These are phyloP conservation scores for Candida endomychidarum DNA, from an alignment of 805 yeast genomes.

Conservation along the genomic window DNA sequence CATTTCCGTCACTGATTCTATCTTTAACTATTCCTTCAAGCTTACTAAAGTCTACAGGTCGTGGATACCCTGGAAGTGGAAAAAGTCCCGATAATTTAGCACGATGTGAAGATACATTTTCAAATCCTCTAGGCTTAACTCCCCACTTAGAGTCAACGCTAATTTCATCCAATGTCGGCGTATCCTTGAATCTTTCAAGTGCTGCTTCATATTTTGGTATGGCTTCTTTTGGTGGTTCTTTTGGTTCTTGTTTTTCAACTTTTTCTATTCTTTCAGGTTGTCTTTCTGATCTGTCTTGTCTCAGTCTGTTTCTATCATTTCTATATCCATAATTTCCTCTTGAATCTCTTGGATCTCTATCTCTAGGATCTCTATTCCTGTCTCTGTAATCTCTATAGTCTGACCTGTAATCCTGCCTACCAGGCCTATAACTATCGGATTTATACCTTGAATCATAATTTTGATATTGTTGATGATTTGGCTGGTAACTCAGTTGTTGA, in stretches of 20 bases:
- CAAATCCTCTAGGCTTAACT: slow-evolving; percentile 67
- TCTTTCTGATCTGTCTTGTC: too few relatives aligned
- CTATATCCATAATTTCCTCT: too few relatives aligned
- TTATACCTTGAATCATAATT: neutral
- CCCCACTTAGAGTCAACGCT: slow-evolving; percentile 66
- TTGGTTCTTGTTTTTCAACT: slow-evolving; percentile 3
- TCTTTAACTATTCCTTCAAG: slow-evolving; percentile 39
- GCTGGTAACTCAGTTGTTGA: slow-evolving; percentile 1
- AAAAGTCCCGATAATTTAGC: slow-evolving; percentile 81
- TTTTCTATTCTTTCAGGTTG: too few relatives aligned
- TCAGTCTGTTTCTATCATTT: slow-evolving; percentile 8
- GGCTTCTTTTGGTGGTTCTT: slow-evolving; percentile 17
- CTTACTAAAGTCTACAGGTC: slow-evolving; percentile 44
- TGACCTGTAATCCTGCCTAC: neutral
- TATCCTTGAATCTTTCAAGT: slow-evolving; percentile 36
- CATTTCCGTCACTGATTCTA: slow-evolving; percentile 28
- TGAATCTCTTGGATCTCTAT: too few relatives aligned
- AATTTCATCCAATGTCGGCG: slow-evolving; percentile 52
- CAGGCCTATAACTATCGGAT: slow-evolving; percentile 1
- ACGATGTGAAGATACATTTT: slow-evolving; percentile 67
- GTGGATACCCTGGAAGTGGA: slow-evolving; percentile 67
- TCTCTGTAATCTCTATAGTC: slow-evolving; percentile 4
- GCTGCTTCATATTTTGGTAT: slow-evolving; percentile 24
- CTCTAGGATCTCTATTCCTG: neutral
- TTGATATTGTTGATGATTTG: neutral